Base-by-base conservation (phyloP, 192 early-diverging fungal genomes). In the Fimicolochytrium jonesii region DNA sequence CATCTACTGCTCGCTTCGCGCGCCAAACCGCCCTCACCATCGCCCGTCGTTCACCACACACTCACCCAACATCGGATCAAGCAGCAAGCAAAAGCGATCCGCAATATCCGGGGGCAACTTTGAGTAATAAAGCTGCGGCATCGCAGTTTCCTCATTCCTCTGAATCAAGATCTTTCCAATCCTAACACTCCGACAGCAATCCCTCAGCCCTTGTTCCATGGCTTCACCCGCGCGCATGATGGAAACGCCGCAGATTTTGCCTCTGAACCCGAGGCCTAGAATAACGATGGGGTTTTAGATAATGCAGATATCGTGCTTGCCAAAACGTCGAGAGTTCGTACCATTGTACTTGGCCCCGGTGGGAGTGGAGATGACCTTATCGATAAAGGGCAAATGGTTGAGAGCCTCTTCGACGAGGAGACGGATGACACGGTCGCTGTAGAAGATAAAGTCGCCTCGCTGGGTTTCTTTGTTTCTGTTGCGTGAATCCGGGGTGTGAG, bases 131-230 rank as follows among this genome's bases (percentile, higher is more conserved):
- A 97, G 79, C 81, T 83, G 31, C 10, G 94, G 88, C 69, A 84
- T 69, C 5, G 90, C 91, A 7, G 94, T 97, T 65, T 90, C 89
- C 76, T 97, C 94, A 65, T 97, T 90, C 57, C 94, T 81, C 72
- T 97, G 94, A 61, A 97, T 97, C 46, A 97, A 64, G 31, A 97
- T 92, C 77, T 97, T 97, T 47, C 94, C 94, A 41, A 97, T 97
- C 31, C 94, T 77, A 9, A 93, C 90, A 70, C 88, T 89, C 57
- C 83, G 79, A 70, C 90, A 93, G 66, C 88, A 90, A 36, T 93
- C 89, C 43, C 88, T 79, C 50, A 90, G 74, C 0, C 88, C 91
- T 58, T 92, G 85, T 72, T 90, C 90, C 87, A 90, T 83, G n/a
- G 90, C 83, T 71, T 97, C 94, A 62, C 94, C 94, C n/a, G 94